Base-by-base conservation (phyloP, 176 grass and related monocot species). In the Melocanna baccifera region DNA sequence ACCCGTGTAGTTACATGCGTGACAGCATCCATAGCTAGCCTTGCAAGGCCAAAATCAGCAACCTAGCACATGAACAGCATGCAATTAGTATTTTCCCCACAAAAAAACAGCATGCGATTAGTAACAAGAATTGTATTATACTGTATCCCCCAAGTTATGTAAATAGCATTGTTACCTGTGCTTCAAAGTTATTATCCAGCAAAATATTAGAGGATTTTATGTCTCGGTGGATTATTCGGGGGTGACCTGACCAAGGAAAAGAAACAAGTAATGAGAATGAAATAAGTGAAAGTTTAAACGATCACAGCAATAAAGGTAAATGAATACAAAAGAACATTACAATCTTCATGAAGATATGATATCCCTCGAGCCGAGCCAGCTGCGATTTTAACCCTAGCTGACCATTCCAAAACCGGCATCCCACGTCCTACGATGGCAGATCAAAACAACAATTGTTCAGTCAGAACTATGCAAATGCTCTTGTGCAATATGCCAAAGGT, bases 191-290 rank as follows among this genome's bases (percentile, higher is more conserved):
- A 82, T 89, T 86, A 74, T 99, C 93, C 59, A 99, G 86, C 63
- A 99, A 90, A 91, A 99, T 96, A 75, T 99, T 99, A 22, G 96
- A 99, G 45, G 96, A 99, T 84, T 99, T 99, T 72, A 99, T 99
- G 81, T 99, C 96, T 82, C 96, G 88, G 23, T 96, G 96, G 73
- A 99, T 99, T 86, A 99, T 99, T 62, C 93, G 78, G 28, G 96
- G 93, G 85, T 99, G 86, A 65, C 93, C 96, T 99, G 68, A 55
- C 61, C 73, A 65, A 74, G n/a, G 28, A 52, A 80, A 86, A 82
- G 29, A 82, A 62, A 25, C 39, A 69, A 23, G 47, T 36, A 50
- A 69, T 80, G 67, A 87, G 48, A 67, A 37, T 12, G 58, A 70
- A 11, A 32, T 0, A 37, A 43, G 48, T 23, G 40, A 85, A 87